phyloP scores from a whole-genome alignment of 495 filamentous ascomycete genomes.

The Penicillium daleae region DNA sequence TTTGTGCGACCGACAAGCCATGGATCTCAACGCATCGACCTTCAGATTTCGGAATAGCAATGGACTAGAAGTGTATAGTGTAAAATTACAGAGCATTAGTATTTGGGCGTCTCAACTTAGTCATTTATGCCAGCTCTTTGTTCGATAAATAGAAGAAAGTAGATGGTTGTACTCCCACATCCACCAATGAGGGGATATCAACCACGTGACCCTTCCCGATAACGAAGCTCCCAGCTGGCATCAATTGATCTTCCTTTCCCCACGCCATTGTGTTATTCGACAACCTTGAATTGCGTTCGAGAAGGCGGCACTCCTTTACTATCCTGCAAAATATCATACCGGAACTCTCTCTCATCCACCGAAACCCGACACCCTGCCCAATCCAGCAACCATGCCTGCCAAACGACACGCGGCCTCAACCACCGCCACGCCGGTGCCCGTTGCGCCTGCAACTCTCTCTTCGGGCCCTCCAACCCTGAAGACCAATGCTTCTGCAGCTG shows the following conservation, averaged over 20 bases:
- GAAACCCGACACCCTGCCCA: conserved; percentile 13
- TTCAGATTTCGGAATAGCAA: too few species aligned
- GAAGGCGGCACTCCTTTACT: conserved; percentile 13
- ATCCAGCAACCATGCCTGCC: conserved; percentile 47
- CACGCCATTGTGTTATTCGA: conserved; percentile 26
- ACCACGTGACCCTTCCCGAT: conserved; percentile 33
- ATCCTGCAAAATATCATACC: conserved; percentile 4
- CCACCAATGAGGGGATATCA: conserved; percentile 15
- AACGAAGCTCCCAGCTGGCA: conserved; percentile 42
- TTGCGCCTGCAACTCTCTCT: conserved; percentile 45
- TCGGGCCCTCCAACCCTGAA: conserved; percentile 47
- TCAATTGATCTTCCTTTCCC: conserved; percentile 28
- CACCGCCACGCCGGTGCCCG: conserved; percentile 37
- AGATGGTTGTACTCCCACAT: not conserved
- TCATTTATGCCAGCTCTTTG: not conserved
- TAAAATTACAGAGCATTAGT: too few species aligned
- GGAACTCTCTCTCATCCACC: not conserved
- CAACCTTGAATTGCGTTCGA: conserved; percentile 9
- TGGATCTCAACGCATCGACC: not conserved
- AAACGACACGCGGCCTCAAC: conserved; percentile 52
- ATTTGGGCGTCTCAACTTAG: not conserved
- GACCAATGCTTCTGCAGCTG: conserved; percentile 51
- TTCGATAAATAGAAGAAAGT: too few species aligned
- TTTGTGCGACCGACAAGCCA: not conserved
- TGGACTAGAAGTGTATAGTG: too few species aligned